Conservation (phyloP, 371 early-diverging fungal species). For the Mortierella sp. region DNA sequence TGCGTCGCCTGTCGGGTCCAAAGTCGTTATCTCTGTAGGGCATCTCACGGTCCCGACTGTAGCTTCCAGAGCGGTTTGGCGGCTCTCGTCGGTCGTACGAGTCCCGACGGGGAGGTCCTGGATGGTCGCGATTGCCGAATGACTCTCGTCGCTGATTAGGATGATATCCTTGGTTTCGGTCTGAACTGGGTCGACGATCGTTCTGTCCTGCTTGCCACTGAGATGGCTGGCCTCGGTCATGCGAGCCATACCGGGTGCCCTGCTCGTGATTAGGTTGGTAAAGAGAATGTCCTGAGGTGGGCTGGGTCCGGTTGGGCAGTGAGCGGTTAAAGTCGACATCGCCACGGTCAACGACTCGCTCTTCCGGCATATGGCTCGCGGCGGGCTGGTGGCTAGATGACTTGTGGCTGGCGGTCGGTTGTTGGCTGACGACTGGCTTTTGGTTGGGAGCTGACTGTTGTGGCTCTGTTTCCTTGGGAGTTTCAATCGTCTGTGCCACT, state of each 20-base stretch:
- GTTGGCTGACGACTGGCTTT: neutral
- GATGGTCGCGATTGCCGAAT: conserved; percentile 29
- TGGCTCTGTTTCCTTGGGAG: conserved; percentile 8
- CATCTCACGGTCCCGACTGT: conserved; percentile 36
- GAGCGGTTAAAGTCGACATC: conserved; percentile 47
- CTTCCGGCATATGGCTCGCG: conserved; percentile 10
- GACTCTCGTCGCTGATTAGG: conserved; percentile 40
- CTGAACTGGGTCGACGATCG: conserved; percentile 42
- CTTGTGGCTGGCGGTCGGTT: neutral
- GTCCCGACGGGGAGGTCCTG: conserved; percentile 31
- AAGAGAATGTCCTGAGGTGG: conserved; percentile 22
- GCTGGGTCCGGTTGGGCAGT: conserved; percentile 32
- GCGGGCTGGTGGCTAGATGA: neutral
- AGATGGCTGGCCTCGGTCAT: conserved; percentile 28
- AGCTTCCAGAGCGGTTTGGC: conserved; percentile 28
- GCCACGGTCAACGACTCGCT: conserved; percentile 45
- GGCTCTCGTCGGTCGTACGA: conserved; percentile 40
- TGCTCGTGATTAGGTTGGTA: conserved; percentile 23
- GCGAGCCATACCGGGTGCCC: conserved; percentile 13
- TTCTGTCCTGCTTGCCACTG: conserved; percentile 36
- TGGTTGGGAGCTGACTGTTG: neutral
- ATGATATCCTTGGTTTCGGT: conserved; percentile 21
- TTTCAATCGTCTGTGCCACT: conserved; percentile 28
- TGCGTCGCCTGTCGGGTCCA: conserved; percentile 29
- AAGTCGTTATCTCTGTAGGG: conserved; percentile 30